phyloP scores from a whole-genome alignment of 2,329 filamentous ascomycete species.

The Aspergillus candidus region DNA sequence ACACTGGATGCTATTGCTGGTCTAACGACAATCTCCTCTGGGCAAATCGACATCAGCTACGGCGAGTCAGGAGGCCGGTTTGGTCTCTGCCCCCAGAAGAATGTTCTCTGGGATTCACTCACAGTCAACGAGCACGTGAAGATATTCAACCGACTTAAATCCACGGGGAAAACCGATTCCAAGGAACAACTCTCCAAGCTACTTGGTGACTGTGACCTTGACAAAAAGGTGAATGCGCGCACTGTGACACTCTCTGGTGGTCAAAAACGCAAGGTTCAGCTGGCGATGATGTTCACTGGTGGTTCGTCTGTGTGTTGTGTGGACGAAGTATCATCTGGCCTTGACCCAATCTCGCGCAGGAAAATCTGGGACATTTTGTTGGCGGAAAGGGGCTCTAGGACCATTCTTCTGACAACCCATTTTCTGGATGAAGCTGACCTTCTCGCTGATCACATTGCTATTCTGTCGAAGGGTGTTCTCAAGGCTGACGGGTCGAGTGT shows the following conservation, averaged over 20 bases:
- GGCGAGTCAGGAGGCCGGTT: conserved; percentile 71
- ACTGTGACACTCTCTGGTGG: conserved; percentile 79
- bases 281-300: conserved; percentile 93
- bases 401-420: conserved; percentile 84
- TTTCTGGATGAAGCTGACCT: conserved; percentile 92
- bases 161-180: conserved; percentile 50
- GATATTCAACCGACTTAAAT: conserved; percentile 80
- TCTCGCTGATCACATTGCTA: conserved; percentile 79
- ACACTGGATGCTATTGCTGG: conserved; percentile 85
- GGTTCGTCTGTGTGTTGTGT: conserved; percentile 83
- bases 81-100: conserved; percentile 86
- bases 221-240: conserved; percentile 63
- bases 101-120: conserved; percentile 85
- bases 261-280: conserved; percentile 85
- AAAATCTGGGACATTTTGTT: conserved; percentile 95
- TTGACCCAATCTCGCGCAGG: conserved; percentile 77
- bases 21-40: conserved; percentile 67
- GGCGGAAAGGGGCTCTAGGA: conserved; percentile 72
- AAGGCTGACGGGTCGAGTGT: conserved; percentile 80
- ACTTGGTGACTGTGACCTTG: conserved; percentile 66
- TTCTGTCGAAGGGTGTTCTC: conserved; percentile 76
- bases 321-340: conserved; percentile 82
- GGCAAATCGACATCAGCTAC: conserved; percentile 71
- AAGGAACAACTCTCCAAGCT: conserved; percentile 57
- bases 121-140: conserved; percentile 78